Evolutionary conservation across 306 rosid species (phyloP), one percentile per base, ranked within the genome.

Genomic region (Benincasa hispida): DNA sequence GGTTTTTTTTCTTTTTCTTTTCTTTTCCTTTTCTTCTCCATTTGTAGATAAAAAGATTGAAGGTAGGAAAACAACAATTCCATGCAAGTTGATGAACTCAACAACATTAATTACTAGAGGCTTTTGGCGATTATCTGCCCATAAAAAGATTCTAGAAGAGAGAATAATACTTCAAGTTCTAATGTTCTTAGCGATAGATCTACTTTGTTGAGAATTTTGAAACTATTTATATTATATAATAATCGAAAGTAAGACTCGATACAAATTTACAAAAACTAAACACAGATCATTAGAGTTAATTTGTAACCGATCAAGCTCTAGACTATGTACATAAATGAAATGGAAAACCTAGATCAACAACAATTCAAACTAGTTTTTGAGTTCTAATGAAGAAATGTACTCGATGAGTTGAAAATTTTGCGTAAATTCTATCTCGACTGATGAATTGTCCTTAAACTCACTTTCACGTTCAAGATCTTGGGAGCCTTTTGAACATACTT

Each of bases 401-500:
- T 66, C 32, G 65, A 22, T 57, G n/a, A n/a, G n/a, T n/a, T n/a
- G n/a, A n/a, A n/a, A n/a, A n/a, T n/a, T n/a, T n/a, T n/a, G n/a
- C 35, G 25, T 19, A 2, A 11, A 66, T 2, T 87, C 89, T 90
- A 92, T 78, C 92, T 85, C 35, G 98, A 96, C 85, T 92, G 98
- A 72, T 92, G 98, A 79, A 92, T 92, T 80, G 84, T 84, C 80
- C 92, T 80, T 6, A 96, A 93, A 84, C 89, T 92, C 82, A 87
- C 81, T 83, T 81, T 92, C 77, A 77, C 78, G 83, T 83, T 92
- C 4, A 90, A 86, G 76, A 84, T 37, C 86, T 89, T 92, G 0
- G 96, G 92, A 9, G 79, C 89, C 67, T 92, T 92, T 48, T 86
- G 91, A 3, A 78, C 79, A 81, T 76, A 85, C 78, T 86, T 91